Evolutionary conservation across 1,139 yeast species (phyloP), one percentile per base, ranked within the genome.

Genomic region (Protomyces inouyei): DNA sequence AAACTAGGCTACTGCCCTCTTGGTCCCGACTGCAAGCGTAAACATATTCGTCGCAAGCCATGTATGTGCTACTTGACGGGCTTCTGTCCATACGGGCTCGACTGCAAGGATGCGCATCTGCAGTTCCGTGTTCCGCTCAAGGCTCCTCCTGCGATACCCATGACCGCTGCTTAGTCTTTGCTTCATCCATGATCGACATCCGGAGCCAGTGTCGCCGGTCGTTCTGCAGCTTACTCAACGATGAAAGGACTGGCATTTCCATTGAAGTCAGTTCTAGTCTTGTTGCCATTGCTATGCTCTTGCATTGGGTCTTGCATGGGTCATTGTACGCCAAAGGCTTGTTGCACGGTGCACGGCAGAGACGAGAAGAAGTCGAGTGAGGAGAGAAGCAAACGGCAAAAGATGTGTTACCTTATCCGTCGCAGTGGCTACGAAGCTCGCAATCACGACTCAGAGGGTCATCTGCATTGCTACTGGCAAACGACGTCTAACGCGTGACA

Each of bases 1-100:
- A 85, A 86, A 65, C 80, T 83, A 71, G 99, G 98, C 0, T 93
- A 90, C 73, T 93, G 99, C 77, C 90, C 91, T n/a, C 88, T 86
- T 69, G 99, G 99, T 0, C 96, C 97, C 6, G 81, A 81, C 53
- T 93, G 99, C 76, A 80, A 84, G 12, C 85, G 85, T 71, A 82
- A 97, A 70, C 99, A 95, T 73, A 82, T 90, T 6, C 79, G 93
- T 67, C 86, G 86, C 71, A 81, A 82, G 12, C 76, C 90, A 70
- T 95, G 99, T 76, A 92, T 88, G n/a, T 77, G 86, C 65, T 95
- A 85, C 75, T 73, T 95, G 64, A 84, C 93, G 0, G 98, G 99
- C 4, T 93, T 95, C 73, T 95, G 99, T 76, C 98, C 98, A 1
- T 72, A 74, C 28, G 82, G 82, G 0, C 77, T 79, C 0, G 73